Conservation (phyloP, 257 asterid genomes). For the Ballota nigra region DNA sequence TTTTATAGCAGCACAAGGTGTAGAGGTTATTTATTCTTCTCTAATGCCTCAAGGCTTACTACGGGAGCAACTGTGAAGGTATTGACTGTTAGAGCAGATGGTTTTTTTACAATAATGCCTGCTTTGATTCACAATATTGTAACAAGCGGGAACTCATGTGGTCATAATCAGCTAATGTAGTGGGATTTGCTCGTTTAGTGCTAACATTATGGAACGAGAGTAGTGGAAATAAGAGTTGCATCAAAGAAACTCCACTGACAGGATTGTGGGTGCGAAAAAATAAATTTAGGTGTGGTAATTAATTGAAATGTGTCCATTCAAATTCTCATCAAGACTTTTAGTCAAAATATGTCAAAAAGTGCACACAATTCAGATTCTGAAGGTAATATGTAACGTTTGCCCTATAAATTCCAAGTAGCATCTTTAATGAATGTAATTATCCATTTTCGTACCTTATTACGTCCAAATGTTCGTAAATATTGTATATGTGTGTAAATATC, state of each 20-base stretch:
- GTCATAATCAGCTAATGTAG: conserved; percentile 15
- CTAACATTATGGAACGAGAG: conserved; percentile 5
- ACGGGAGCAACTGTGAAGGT: conserved; percentile 7
- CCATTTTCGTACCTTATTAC: conserved; percentile 2
- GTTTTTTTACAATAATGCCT: background rate
- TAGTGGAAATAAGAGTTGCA: background rate
- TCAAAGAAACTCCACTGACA: background rate
- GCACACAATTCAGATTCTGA: conserved; percentile 2
- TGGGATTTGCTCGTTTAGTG: conserved; percentile 8
- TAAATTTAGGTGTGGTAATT: background rate
- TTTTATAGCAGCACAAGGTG: conserved; percentile 5
- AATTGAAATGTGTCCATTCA: background rate
- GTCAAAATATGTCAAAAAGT: background rate
- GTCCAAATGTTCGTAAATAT: background rate
- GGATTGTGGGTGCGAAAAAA: background rate
- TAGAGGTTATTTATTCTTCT: background rate
- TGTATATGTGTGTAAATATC: background rate
- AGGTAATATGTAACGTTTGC: background rate
- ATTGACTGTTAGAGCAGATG: background rate
- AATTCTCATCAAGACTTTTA: conserved; percentile 5
- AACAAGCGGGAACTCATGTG: background rate
- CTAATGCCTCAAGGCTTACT: conserved; percentile 8
- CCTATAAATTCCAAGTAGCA: background rate
- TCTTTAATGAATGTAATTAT: background rate
- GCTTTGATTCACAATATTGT: conserved; percentile 10